These are phyloP conservation scores for Ilex aquifolium DNA, from an alignment of 257 asterid genomes.

Conservation along the genomic window DNA sequence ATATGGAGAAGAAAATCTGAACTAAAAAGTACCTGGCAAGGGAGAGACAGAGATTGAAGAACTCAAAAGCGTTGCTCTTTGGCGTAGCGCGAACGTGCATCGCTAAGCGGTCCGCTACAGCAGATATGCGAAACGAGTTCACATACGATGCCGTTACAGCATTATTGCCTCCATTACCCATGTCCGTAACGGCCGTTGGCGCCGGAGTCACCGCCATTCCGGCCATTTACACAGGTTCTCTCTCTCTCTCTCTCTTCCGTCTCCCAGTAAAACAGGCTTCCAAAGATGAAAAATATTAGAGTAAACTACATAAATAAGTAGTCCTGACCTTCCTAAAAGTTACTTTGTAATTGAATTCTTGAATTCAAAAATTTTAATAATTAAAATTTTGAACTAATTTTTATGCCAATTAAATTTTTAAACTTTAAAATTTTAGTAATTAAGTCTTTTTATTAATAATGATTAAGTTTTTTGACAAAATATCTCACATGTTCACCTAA, in stretches of 20 bases:
- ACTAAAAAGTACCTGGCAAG: constrained; percentile 42
- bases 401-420: too few relatives aligned
- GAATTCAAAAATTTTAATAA: too few relatives aligned
- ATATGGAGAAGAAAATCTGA: not conserved
- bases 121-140: constrained; percentile 41
- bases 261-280: not conserved
- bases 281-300: too few relatives aligned
- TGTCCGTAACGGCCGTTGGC: constrained; percentile 7
- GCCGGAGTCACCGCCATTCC: constrained; percentile 24
- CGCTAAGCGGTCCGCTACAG: constrained; percentile 46
- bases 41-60: constrained; percentile 49
- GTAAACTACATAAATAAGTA: too few relatives aligned
- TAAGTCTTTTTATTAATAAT: too few relatives aligned
- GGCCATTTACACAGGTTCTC: constrained; percentile 3
- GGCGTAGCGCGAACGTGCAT: constrained; percentile 14
- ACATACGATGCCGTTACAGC: constrained; percentile 16
- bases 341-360: too few relatives aligned
- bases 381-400: too few relatives aligned
- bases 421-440: too few relatives aligned
- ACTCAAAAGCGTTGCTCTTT: constrained; percentile 25
- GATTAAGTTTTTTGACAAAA: too few relatives aligned
- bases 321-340: too few relatives aligned
- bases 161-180: constrained; percentile 4
- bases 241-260: not conserved
- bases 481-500: too few relatives aligned